Base-by-base conservation (phyloP, 345 rosid species). In the Camelina neglecta region DNA sequence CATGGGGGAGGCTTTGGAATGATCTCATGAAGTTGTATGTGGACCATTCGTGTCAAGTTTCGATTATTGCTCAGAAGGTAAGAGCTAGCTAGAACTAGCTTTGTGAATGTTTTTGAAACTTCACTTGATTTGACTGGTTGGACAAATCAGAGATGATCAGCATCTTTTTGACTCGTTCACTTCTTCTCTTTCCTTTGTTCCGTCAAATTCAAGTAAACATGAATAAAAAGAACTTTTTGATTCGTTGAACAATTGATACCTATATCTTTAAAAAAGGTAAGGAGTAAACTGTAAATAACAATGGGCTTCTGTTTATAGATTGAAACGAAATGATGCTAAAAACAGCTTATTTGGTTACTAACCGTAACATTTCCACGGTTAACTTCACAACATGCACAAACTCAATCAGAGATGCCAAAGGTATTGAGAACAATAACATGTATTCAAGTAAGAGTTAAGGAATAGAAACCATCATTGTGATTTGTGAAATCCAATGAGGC, bases 61-160 rank as follows among this genome's bases (percentile, higher is more conserved):
- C 47, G 38, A 70, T 35, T 49, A 48, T n/a, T 36, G 38, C 31
- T 24, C 11, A 24, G 24, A 24, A 29, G 26, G 50, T 51, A 51
- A 50, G 16, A 15, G 42, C 31, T 29, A 26, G 3, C 87, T 89
- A 88, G 92, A 53, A 83, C 81, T 8, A 55, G 41, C 56, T 64
- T 63, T 29, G 33, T 16, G 7, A 44, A n/a, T 68, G 4, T 26
- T 42, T 11, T 69, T 16, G 33, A 63, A 31, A 60, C 44, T 26
- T 56, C 41, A 54, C 42, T 63, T 26, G 39, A 10, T 57, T 60
- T 45, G 67, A 48, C 38, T 42, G 56, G 42, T 31, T 64, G 65
- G 10, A 71, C 12, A 35, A 15, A 47, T 20, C 26, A 57, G 58
- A 56, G 18, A 56, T n/a, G 18, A 56, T n/a, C 31, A 74, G 20